These are phyloP conservation scores for Dunaliella sp. DNA, from an alignment of 139 green algal species.

Conservation along the genomic window DNA sequence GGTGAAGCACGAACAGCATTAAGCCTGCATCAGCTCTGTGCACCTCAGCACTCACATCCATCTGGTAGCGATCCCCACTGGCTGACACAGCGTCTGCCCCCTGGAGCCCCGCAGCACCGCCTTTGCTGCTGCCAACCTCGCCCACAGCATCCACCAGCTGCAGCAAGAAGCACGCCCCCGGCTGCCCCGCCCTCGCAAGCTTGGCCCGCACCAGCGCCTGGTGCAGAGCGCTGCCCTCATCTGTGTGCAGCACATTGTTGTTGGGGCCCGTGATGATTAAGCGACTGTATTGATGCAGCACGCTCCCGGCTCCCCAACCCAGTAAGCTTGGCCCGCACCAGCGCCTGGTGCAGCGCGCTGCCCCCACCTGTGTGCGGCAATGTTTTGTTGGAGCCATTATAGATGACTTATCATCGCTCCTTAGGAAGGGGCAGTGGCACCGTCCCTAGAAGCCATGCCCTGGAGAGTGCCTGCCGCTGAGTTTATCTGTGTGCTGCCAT, in stretches of 20 bases:
- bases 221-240: constrained; percentile 16
- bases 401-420: no score
- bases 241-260: no score
- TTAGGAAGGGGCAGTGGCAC: no score
- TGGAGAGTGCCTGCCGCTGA: no score
- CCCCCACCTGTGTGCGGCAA: constrained; percentile 20
- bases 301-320: background rate
- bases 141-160: constrained; percentile 31
- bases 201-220: constrained; percentile 28
- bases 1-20: no score
- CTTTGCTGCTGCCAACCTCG: background rate
- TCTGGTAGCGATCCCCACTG: constrained; percentile 30
- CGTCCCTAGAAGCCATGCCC: no score
- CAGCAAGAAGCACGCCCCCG: constrained; percentile 20
- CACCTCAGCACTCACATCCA: constrained; percentile 24
- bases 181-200: background rate
- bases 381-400: no score
- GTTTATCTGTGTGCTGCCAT: no score
- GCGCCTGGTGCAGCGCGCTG: constrained; percentile 22
- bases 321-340: constrained; percentile 19
- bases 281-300: constrained; percentile 28
- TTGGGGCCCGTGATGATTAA: no score
- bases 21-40: background rate
- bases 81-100: constrained; percentile 25
- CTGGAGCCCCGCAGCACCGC: constrained; percentile 4